These are phyloP conservation scores for Tremella mesenterica DNA, from an alignment of 768 basidiomycete genomes.

Conservation along the genomic window DNA sequence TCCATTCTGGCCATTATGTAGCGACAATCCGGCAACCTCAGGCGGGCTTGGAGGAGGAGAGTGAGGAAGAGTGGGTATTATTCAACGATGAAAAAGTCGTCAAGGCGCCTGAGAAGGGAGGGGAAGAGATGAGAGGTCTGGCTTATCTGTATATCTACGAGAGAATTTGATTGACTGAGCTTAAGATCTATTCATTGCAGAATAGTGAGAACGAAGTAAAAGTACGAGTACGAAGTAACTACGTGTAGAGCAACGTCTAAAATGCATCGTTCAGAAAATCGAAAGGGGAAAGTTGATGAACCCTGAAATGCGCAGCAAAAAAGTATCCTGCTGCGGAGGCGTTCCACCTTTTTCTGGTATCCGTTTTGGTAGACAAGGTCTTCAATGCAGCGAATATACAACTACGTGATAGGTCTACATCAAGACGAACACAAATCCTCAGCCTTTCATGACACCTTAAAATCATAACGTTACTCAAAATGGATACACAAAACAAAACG, in stretches of 20 bases:
- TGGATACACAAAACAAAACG: too few relatives aligned
- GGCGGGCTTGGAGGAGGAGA: slow-evolving; percentile 62
- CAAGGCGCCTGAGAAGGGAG: slow-evolving; percentile 71
- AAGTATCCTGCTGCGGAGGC: too few relatives aligned
- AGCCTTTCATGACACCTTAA: too few relatives aligned
- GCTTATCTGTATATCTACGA: slow-evolving; percentile 95
- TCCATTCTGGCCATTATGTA: slow-evolving; percentile 59
- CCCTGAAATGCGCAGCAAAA: slow-evolving; percentile 1
- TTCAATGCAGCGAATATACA: too few relatives aligned
- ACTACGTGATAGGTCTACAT: too few relatives aligned
- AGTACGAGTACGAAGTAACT: background rate
- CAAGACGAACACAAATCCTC: too few relatives aligned
- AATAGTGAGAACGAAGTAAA: background rate
- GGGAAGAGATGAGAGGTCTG: slow-evolving; percentile 66
- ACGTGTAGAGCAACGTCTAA: background rate
- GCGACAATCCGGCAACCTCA: slow-evolving; percentile 59
- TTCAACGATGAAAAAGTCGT: slow-evolving; percentile 98
- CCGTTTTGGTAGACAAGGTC: too few relatives aligned
- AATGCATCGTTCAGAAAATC: background rate
- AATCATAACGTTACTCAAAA: too few relatives aligned
- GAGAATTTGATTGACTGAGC: slow-evolving; percentile 44
- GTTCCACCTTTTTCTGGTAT: too few relatives aligned
- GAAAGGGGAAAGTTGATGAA: too few relatives aligned
- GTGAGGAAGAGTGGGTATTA: slow-evolving; percentile 64
- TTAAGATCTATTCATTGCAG: background rate